Percentiles rank a stretch among this genome's conserved stretches.
Evolutionary conservation across 306 rosid genomes (phyloP).

Genomic region (Quercus rubra): DNA sequence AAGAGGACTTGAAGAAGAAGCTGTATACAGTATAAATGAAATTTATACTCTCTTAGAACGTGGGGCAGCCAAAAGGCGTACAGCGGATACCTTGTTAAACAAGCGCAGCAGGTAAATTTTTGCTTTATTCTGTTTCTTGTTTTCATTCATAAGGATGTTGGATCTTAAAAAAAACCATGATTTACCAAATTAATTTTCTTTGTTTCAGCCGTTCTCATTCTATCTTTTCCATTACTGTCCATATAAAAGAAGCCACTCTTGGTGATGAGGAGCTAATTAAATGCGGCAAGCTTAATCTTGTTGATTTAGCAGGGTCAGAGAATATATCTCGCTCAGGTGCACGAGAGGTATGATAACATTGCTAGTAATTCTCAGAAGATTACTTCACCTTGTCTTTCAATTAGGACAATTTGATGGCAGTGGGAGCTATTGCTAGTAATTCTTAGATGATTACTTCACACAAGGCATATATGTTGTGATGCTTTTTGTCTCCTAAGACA

Average conservation of each 20-base stretch:
- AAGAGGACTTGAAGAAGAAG: constrained; percentile 95
- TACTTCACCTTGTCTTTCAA: background rate
- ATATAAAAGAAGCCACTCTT: constrained; percentile 75
- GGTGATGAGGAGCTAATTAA: constrained; percentile 92
- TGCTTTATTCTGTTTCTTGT: background rate
- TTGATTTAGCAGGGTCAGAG: constrained; percentile 97
- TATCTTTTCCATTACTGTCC: constrained; percentile 78
- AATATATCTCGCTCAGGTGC: constrained; percentile 96
- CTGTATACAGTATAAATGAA: constrained; percentile 74
- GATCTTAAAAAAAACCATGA: background rate
- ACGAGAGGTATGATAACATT: constrained; percentile 63
- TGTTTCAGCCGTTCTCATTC: constrained; percentile 96
- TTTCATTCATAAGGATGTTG: background rate
- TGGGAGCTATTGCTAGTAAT: background rate
- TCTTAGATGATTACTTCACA: background rate
- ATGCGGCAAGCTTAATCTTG: constrained; percentile 98
- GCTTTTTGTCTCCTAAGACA: background rate
- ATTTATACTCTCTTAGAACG: constrained; percentile 76
- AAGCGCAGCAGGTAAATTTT: constrained; percentile 78
- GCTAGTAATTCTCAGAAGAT: background rate
- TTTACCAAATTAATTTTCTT: background rate
- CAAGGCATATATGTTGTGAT: background rate
- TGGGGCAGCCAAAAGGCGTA: constrained; percentile 88
- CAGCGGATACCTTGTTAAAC: constrained; percentile 90
- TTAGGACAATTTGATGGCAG: background rate